Percentiles rank a stretch among this genome's conserved stretches.
Conservation (phyloP, 2,329 filamentous ascomycete species). For the Fulvia fulva region DNA sequence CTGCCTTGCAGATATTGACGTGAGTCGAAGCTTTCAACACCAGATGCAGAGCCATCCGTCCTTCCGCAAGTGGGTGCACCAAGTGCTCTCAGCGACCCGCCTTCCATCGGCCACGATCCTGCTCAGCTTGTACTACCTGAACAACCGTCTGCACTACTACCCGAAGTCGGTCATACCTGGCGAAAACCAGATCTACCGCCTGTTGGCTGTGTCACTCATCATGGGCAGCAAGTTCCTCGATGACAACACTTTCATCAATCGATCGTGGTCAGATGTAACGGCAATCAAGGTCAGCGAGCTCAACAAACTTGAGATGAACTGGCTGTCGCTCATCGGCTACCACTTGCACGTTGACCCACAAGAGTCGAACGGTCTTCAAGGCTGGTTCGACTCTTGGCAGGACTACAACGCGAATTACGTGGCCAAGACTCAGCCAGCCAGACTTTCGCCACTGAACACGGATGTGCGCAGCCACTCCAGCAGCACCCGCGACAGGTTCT, state of each 20-base stretch:
- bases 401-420: constrained; percentile 53
- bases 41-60: constrained; percentile 61
- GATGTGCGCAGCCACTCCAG: constrained; percentile 53
- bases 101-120: constrained; percentile 88
- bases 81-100: constrained; percentile 84
- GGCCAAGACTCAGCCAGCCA: constrained; percentile 41
- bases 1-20: constrained; percentile 60
- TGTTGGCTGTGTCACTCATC: constrained; percentile 78
- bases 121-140: constrained; percentile 83
- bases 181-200: constrained; percentile 74
- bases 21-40: constrained; percentile 60
- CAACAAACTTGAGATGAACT: constrained; percentile 81
- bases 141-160: constrained; percentile 61
- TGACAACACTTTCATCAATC: constrained; percentile 96
- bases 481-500: constrained; percentile 41
- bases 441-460: constrained; percentile 61
- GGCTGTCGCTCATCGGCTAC: constrained; percentile 80
- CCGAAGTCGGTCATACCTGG: constrained; percentile 37
- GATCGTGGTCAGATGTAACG: constrained; percentile 93
- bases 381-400: constrained; percentile 65
- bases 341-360: constrained; percentile 81
- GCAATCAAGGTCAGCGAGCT: constrained; percentile 80
- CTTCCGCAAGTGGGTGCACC: constrained; percentile 87
- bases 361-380: constrained; percentile 65
- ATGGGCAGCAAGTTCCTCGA: constrained; percentile 94